A percentile compares a stretch with the other conserved stretches of the same genome.
Evolutionary conservation across 345 rosid species (phyloP).

Genomic region (Sonneratia caseolaris): DNA sequence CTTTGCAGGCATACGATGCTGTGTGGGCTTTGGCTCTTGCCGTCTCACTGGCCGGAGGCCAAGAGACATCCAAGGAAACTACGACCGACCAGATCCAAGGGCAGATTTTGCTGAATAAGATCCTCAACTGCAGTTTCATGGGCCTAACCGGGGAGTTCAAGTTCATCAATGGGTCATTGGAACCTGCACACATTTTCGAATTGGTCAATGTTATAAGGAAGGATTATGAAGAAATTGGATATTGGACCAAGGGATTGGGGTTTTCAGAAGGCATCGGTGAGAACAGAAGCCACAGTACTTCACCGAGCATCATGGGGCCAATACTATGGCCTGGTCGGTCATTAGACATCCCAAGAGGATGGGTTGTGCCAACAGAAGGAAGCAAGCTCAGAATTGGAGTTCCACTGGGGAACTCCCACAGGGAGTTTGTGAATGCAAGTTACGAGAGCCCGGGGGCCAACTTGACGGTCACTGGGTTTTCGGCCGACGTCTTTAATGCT

Average conservation of each 20-base stretch:
- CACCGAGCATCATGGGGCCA: constrained; percentile 12
- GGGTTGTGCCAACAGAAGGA: constrained; percentile 6
- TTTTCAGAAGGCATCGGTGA: constrained; percentile 7
- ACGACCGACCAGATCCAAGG: not conserved
- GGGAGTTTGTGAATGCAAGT: constrained; percentile 12
- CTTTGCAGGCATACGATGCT: not conserved
- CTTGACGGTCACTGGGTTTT: constrained; percentile 7
- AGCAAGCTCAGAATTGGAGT: constrained; percentile 16
- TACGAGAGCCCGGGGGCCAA: constrained; percentile 5
- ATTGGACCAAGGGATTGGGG: constrained; percentile 18
- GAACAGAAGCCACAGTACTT: constrained; percentile 1
- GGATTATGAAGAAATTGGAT: constrained; percentile 12
- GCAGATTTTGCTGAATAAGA: not conserved
- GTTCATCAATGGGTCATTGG: not conserved
- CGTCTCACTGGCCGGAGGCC: not conserved
- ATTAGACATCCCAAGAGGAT: constrained; percentile 15
- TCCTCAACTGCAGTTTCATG: constrained; percentile 3
- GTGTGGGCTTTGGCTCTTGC: not conserved
- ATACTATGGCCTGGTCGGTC: constrained; percentile 20
- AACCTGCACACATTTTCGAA: not conserved
- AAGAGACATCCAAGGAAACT: not conserved
- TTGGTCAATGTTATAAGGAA: constrained; percentile 17
- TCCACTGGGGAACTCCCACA: constrained; percentile 2
- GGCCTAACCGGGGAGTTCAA: constrained; percentile 19
- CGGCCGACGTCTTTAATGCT: constrained; percentile 12